Evolutionary conservation across 495 filamentous ascomycete genomes (phyloP), one percentile per base, ranked within the genome.

Genomic region (Immersiella caudata): DNA sequence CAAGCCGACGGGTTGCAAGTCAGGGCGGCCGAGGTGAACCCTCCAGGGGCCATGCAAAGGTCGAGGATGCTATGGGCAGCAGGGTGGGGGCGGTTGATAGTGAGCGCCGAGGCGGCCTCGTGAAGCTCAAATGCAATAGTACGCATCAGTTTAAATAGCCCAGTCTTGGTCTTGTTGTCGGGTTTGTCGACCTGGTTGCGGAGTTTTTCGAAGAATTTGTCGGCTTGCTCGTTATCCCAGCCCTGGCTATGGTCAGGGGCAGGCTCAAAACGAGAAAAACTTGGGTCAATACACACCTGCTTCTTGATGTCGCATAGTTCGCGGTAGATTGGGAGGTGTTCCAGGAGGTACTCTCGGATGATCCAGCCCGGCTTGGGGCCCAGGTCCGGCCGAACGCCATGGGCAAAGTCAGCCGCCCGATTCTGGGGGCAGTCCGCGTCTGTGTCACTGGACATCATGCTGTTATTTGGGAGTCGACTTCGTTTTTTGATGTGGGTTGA

Each of bases 261-360:
- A 2, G 57, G 9, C 18, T 59, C 3, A 2, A 9, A 33, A 27
- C 5, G 9, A n/a, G 18, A 1, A 25, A 21, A 21, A 7, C n/a
- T n/a, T 6, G 27, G 27, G 6, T n/a, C 7, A 14, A 1, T 1
- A 27, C 57, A 18, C 18, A 59, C 57, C 25, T 59, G 6, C 16
- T 2, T 33, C 26, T 59, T 59, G 16, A 59, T 27, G 4, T 12
- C 2, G 26, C 22, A 12, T 16, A 59, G 26, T 18, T 59, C 57
- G 12, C 33, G 57, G 18, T 59, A 59, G 27, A 59, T 33, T 2
- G 57, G 57, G 1, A 59, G 57, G 27, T 59, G 57, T n/a, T 59
- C 18, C 6, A n/a, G 12, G 18, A 59, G 26, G 18, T 59, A 59
- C 27, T 59, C 25, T 12, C n/a, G 27, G 57, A 59, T 26, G 12